Percentiles rank a stretch among this genome's conserved stretches.
These are phyloP conservation scores for Margaritispora aquatica DNA, from an alignment of 495 filamentous ascomycete species.

Conservation along the genomic window DNA sequence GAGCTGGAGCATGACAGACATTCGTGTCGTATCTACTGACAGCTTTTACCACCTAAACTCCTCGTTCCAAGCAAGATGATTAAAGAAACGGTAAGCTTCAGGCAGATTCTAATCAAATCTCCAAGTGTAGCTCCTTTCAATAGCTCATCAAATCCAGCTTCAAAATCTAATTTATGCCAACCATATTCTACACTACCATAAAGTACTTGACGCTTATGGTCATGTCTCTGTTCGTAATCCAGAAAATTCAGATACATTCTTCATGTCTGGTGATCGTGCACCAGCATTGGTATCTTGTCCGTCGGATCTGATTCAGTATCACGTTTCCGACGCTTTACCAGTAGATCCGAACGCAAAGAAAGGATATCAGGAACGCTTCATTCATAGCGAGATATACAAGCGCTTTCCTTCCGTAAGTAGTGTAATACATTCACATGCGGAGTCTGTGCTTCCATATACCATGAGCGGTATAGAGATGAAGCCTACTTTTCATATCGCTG, in stretches of 20 bases:
- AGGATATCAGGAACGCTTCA: conserved; percentile 40
- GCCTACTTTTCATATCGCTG: conserved; percentile 40
- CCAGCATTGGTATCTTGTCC: conserved; percentile 37
- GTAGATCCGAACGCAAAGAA: conserved; percentile 27
- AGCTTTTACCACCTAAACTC: no score
- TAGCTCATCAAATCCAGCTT: no score
- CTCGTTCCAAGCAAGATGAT: no score
- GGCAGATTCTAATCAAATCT: no score
- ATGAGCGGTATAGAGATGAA: conserved; percentile 34
- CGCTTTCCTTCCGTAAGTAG: conserved; percentile 33
- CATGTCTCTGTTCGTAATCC: conserved; percentile 46
- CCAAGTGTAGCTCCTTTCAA: no score
- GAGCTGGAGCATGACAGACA: no score
- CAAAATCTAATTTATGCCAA: conserved; percentile 2
- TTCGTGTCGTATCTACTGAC: no score
- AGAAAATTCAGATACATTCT: conserved; percentile 30
- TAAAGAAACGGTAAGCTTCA: no score
- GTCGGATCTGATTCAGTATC: conserved; percentile 39
- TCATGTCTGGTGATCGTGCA: conserved; percentile 39
- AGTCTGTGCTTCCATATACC: conserved; percentile 40
- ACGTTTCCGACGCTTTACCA: conserved; percentile 32
- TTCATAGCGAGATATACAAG: conserved; percentile 46
- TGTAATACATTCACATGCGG: conserved; percentile 42
- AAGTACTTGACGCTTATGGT: conserved; percentile 46
- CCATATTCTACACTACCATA: conserved; percentile 23